These are phyloP conservation scores for Pleurotus citrinopileatus DNA, from an alignment of 768 basidiomycete species.

Conservation along the genomic window DNA sequence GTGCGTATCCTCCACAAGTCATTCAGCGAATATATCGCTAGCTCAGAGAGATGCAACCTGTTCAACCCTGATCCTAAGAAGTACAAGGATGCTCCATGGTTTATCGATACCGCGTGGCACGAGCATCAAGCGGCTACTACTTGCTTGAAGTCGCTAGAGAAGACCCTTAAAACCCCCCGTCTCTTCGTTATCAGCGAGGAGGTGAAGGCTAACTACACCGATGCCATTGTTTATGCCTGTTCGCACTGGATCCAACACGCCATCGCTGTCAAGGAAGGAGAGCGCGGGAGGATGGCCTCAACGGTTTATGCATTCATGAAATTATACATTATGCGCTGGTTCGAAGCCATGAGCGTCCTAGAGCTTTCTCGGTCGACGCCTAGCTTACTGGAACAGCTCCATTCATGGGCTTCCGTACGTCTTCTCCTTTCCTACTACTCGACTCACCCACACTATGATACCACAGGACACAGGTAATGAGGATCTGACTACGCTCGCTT, in stretches of 20 bases:
- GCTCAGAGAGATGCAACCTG: constrained; percentile 1
- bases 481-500: not conserved
- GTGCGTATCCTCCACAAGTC: constrained; percentile 13
- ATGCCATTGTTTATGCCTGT: constrained; percentile 8
- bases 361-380: not conserved
- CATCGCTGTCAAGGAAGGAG: not conserved
- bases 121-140: constrained; percentile 3
- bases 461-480: not conserved
- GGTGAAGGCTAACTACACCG: not conserved
- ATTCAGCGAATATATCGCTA: constrained; percentile 12
- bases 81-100: not conserved
- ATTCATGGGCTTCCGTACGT: constrained; percentile 6
- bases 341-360: constrained; percentile 5
- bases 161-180: not conserved
- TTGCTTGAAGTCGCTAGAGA: not conserved
- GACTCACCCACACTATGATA: not conserved
- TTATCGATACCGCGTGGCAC: constrained; percentile 6
- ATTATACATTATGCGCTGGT: constrained; percentile 4
- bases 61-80: not conserved
- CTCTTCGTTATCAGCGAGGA: not conserved
- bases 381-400: constrained; percentile 3
- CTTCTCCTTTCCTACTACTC: no score
- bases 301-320: constrained; percentile 1
- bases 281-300: not conserved
- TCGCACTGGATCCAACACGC: constrained; percentile 9